Base-by-base conservation (phyloP, 1,284 basidiomycete genomes). In the Cystobasidium slooffiae region DNA sequence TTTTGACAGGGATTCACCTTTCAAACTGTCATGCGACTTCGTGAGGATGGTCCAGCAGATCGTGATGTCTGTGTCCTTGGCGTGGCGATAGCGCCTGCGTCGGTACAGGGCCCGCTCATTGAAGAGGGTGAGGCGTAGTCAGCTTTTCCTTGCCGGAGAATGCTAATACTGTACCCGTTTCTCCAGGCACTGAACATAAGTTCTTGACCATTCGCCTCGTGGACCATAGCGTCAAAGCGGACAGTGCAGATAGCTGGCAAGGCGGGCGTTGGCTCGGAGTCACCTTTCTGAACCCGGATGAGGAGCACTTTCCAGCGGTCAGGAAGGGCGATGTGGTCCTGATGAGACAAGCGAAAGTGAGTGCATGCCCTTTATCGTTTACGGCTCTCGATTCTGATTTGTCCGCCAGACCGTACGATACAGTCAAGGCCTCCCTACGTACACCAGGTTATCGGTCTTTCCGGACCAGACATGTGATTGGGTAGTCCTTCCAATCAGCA, bases 381-480 rank as follows among this genome's bases (percentile, higher is more conserved):
- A 43, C 37, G 9, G n/a, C 18, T 9, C 16, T 24, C 1, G 1
- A 22, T n/a, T 9, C 39, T 56, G 22, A 59, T 5, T n/a, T 41
- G 37, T n/a, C 3, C 44, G 5, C 6, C n/a, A 51, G 61, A 63
- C 61, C 24, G 43, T 47, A 1, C 6, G 5, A 3, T 63, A 51
- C 22, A 22, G 16, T 51, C 3, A 51, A 51, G 16, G 20, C 49
- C 2, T 1, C 16, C 20, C 20, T 10, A 18, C 16, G 18, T 63
- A 63, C 43, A 63, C 61, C 18, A 47, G 61, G 31, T 20, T 63
- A 22, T 47, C 44, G 20, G 44, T 63, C 12, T 63, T 63, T n/a
- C 43, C 61, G 16, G 61, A 63, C 24, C 61, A 63, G 20, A 22
- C 47, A 4, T 63, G 61, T 44, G 61, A 63, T 49, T 63, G 61